Base-by-base conservation (phyloP, 192 early-diverging fungal species). In the Umbelopsis ramanniana region DNA sequence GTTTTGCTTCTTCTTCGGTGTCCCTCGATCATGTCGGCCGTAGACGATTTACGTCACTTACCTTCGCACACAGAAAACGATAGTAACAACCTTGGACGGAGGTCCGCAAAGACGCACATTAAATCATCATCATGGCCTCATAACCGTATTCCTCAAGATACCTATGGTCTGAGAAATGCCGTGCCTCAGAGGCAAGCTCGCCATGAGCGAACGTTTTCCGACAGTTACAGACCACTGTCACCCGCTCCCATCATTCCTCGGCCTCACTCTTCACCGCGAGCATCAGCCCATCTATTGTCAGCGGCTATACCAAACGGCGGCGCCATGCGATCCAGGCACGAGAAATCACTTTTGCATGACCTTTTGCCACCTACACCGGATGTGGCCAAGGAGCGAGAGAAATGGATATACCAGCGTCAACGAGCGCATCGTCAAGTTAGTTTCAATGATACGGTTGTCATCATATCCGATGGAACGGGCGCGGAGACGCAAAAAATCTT, bases 61-160 rank as follows among this genome's bases (percentile, higher is more conserved):
- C 15, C 4, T 12, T 4, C 48, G 17, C n/a, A 50, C n/a, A 50
- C 19, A 37, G 33, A 29, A 63, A 63, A 37, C 17, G 19, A 43
- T 12, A 43, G 40, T 40, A 40, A 8, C 40, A 43, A 63, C 29
- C 11, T 19, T 10, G 48, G n/a, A n/a, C 57, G 29, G 17, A 37
- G 12, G 5, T 15, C 11, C 29, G 19, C 57, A 63, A 63, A 63
- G 17, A 63, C 33, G 0, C 57, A 63, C 35, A 63, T 1, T 12
- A 63, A 63, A 63, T 63, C 57, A 63, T 63, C 57, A 17, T 63
- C 57, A 17, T 63, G 57, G 57, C 57, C 57, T 35, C 57, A 63
- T 63, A 63, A 63, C 33, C 8, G 57, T 8, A 29, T 63, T 11
- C 57, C 26, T 0, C 26, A 37, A 17, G 57, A 63, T 22, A 29